Evolutionary conservation across 208 protist species (phyloP), one percentile per base, ranked within the genome.

Genomic region (Willaertia magna): DNA sequence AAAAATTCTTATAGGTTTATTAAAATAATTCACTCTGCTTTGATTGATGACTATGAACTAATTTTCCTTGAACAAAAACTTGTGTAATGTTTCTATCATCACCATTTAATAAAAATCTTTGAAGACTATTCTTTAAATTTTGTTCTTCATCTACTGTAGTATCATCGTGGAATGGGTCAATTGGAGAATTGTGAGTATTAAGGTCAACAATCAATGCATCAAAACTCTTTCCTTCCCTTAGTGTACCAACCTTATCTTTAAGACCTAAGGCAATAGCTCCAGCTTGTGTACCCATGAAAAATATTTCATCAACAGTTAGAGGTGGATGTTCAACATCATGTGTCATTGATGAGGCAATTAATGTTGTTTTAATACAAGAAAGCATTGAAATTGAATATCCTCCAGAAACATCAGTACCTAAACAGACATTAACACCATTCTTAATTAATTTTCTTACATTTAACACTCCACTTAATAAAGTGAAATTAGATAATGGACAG

Each of bases 391-490:
- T 87, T 52, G 86, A 91, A 46, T 91, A 92, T 16, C 97, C 97
- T 55, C 95, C 97, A 40, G 94, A 91, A 22, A 97, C 91, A 88
- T 98, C 97, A 1, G 97, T 98, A 4, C 95, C 97, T 52, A 98
- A 89, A 16, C 93, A 92, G 2, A 98, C 95, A 47, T 94, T 93
- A 26, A 97, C 40, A 34, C 91, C 91, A 43, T 86, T 89, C 30
- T 94, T 85, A 43, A 95, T 86, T 48, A 92, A 89, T 85, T 89
- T 89, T 46, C 87, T 81, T 11, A 97, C 78, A 9, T 91, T 90
- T 52, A 95, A 95, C 9, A 94, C 90, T 9, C 93, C 94, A 48
- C 91, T 89, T 26, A 89, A 87, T 87, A 96, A 94, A 89, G 93
- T 94, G 55, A 95, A 92, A 88, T 98, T 98, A 9, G 94, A 97